Evolutionary conservation across 2,329 filamentous ascomycete species (phyloP).

Genomic region (Alternaria incomplexa): DNA sequence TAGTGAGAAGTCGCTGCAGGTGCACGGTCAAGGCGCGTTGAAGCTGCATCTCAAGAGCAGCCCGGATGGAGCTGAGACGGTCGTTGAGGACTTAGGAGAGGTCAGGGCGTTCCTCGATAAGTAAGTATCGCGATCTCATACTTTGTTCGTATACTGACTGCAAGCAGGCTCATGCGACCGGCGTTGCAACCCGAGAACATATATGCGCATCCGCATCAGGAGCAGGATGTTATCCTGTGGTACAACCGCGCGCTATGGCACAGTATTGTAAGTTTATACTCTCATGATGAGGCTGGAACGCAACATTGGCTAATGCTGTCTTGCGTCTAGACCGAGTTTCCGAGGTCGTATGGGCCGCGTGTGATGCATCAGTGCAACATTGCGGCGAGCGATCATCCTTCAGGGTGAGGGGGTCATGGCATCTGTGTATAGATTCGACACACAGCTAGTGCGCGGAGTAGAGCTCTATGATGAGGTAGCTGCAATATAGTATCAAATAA

Average conservation of each 20-base stretch:
- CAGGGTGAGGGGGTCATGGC: background rate
- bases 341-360: slow-evolving; percentile 14
- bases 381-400: slow-evolving; percentile 16
- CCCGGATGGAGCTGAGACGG: background rate
- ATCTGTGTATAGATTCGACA: rapidly evolving
- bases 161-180: slow-evolving; percentile 8
- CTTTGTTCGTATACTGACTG: background rate
- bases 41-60: background rate
- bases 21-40: slow-evolving; percentile 6
- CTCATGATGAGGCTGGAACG: too few species aligned
- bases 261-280: slow-evolving; percentile 22
- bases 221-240: slow-evolving; percentile 21
- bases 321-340: slow-evolving; percentile 10
- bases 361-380: slow-evolving; percentile 20
- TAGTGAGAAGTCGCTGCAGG: slow-evolving; percentile 14
- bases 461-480: background rate
- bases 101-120: background rate
- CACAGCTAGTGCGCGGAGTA: background rate
- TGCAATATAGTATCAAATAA: background rate
- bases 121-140: rapidly evolving
- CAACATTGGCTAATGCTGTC: background rate
- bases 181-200: slow-evolving; percentile 14
- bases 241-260: slow-evolving; percentile 20
- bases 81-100: background rate
- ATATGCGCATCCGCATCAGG: slow-evolving; percentile 17